Base-by-base conservation (phyloP, 345 rosid genomes). In the Carallia pectinifolia region DNA sequence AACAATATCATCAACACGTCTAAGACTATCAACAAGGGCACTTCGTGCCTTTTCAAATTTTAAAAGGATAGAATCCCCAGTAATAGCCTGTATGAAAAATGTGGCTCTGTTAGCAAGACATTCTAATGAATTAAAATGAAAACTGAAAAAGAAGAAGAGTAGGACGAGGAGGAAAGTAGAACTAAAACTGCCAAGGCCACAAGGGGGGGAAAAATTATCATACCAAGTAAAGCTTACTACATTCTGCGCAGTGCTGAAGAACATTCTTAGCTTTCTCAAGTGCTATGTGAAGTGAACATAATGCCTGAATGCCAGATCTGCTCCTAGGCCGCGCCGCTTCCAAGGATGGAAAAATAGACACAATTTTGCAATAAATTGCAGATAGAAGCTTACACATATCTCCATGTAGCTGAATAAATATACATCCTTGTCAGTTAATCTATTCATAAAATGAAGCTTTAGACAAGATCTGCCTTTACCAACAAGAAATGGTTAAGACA, bases 241-340 rank as follows among this genome's bases (percentile, higher is more conserved):
- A 88, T 71, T 87, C 90, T n/a, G 94, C 82, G 77, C 98, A 93
- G 80, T 93, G 98, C 73, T 81, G 94, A 75, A 93, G 97, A 78
- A 91, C 73, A 72, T 77, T 88, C 79, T 90, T 93, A 29, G 97
- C 76, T 77, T 91, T 93, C 84, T 93, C 97, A 30, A 93, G 87
- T 38, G 98, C 94, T 71, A 96, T 86, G 73, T 96, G 98, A 81
- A 96, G 85, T 39, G 95, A 88, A 70, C 99, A 96, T 64, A 96
- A 75, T 55, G 98, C 94, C 19, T 92, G 98, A 76, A 96, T 92
- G 66, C 99, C 99, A 60, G 98, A 90, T 84, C 82, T 96, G 82
- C 98, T 96, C 79, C 97, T 82, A 64, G 99, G 99, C 62, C 97
- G 81, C 73, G 96, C 93, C n/a, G 87, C 99, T 87, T 96, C 99